Conservation (phyloP, 805 yeast species). For the Nakazawaea wickerhamii region DNA sequence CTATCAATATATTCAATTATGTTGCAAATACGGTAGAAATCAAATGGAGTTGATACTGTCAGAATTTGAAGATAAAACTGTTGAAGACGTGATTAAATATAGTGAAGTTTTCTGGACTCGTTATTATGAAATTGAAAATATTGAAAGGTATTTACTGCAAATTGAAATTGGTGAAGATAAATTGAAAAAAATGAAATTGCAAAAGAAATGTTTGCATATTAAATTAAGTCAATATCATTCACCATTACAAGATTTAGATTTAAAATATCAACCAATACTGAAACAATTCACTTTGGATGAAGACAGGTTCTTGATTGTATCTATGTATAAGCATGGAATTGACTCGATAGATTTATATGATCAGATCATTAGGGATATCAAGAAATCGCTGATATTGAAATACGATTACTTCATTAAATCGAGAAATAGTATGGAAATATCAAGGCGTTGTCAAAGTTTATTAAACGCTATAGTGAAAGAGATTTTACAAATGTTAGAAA, state of each 20-base stretch:
- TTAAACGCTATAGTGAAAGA: slow-evolving; percentile 74
- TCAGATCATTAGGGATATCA: slow-evolving; percentile 65
- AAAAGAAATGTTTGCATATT: slow-evolving; percentile 72
- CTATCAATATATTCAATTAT: slow-evolving; percentile 66
- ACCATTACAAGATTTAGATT: slow-evolving; percentile 74
- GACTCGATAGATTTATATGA: slow-evolving; percentile 79
- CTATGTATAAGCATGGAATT: slow-evolving; percentile 73
- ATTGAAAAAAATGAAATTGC: slow-evolving; percentile 55
- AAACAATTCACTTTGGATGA: slow-evolving; percentile 82
- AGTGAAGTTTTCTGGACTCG: slow-evolving; percentile 78
- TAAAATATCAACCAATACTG: slow-evolving; percentile 68
- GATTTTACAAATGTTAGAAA: slow-evolving; percentile 28
- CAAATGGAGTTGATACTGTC: slow-evolving; percentile 62
- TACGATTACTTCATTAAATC: slow-evolving; percentile 86
- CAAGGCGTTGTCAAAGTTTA: slow-evolving; percentile 77
- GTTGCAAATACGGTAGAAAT: slow-evolving; percentile 79
- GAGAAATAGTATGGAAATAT: slow-evolving; percentile 69
- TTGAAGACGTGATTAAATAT: slow-evolving; percentile 75
- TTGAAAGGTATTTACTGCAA: slow-evolving; percentile 73
- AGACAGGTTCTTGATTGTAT: slow-evolving; percentile 80
- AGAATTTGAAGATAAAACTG: slow-evolving; percentile 78
- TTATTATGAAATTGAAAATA: slow-evolving; percentile 77
- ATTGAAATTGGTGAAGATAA: slow-evolving; percentile 90
- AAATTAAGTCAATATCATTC: slow-evolving; percentile 65
- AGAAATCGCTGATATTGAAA: slow-evolving; percentile 71